Evolutionary conservation across 2,329 filamentous ascomycete species (phyloP), one percentile per base, ranked within the genome.

Genomic region (Paradendryphiella salina): DNA sequence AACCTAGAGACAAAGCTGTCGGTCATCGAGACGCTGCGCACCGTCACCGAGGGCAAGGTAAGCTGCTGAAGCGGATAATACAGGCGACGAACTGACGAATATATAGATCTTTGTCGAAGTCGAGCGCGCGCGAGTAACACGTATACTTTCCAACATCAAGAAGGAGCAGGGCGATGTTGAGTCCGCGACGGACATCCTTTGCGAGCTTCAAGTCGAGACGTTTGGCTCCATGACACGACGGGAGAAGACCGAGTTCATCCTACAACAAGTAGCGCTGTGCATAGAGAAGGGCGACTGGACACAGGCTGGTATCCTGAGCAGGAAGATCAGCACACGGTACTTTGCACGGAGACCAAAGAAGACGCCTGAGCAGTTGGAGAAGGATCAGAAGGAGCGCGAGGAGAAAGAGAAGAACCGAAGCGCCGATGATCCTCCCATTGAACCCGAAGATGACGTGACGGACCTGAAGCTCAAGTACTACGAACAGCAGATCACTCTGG

Each of bases 181-280:
- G 71, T 86, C 90, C 4, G 94, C 94, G 23, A 87, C 89, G 46
- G 93, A 97, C 65, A 94, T 94, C 56, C 83, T 99, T 31, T 99
- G 94, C 76, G 94, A 99, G 78, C 82, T 99, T 54, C 94, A 99
- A 74, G 94, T 99, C 41, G 94, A 99, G 81, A 99, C 94, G 0
- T 99, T 99, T 73, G 94, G 94, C 7, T 97, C 93, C 17, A 99
- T 99, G 94, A 88, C 90, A 58, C 84, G 94, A 65, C 85, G 94
- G 65, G 94, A 99, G 75, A 99, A 99, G 86, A 96, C 92, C 4
- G 94, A 97, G 70, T 99, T 99, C 73, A 99, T 99, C 69, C 81
- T 99, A 45, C 89, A 95, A 56, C 94, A 99, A 76, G 93, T 97
- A 33, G 83, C 86, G 28, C 83, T 99, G 44, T 99, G 94, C 78